Conservation (phyloP, 306 rosid genomes). For the Vigna hirtella region DNA sequence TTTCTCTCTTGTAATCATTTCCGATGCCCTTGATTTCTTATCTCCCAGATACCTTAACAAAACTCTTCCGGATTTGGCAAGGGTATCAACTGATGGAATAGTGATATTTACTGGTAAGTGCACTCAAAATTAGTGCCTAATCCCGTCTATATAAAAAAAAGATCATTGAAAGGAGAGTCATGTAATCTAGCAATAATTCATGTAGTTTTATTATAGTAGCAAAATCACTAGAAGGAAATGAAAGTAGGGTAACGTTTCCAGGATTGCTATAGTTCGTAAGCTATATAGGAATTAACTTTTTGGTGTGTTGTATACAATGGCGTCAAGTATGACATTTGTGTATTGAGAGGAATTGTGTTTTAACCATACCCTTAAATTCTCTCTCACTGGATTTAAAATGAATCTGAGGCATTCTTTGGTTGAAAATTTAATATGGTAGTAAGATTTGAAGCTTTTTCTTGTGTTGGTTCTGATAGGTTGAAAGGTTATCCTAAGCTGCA, state of each 20-base stretch:
- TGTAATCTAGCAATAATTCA: not conserved
- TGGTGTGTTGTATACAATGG: not conserved
- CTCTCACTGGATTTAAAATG: conserved; percentile 7
- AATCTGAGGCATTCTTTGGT: not conserved
- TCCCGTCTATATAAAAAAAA: not conserved
- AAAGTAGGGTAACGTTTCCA: conserved; percentile 4
- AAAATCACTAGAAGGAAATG: not conserved
- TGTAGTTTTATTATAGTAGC: not conserved
- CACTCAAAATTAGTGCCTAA: conserved; percentile 11
- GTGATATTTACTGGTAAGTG: conserved; percentile 61
- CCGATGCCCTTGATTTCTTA: conserved; percentile 68
- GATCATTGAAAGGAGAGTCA: not conserved
- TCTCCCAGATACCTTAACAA: conserved; percentile 72
- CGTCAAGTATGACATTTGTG: not conserved
- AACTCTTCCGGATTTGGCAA: conserved; percentile 67
- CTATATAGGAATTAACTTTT: conserved; percentile 7
- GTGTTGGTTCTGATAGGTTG: not conserved
- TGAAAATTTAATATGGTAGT: conserved; percentile 18
- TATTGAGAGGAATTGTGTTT: not conserved
- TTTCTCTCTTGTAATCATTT: conserved; percentile 66
- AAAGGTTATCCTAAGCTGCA: conserved; percentile 1
- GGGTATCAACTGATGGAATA: conserved; percentile 66
- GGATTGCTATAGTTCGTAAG: conserved; percentile 21
- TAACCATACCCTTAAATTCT: not conserved
- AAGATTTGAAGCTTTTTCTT: conserved; percentile 18